Base-by-base conservation (phyloP, 257 asterid species). In the Primulina eburnea region DNA sequence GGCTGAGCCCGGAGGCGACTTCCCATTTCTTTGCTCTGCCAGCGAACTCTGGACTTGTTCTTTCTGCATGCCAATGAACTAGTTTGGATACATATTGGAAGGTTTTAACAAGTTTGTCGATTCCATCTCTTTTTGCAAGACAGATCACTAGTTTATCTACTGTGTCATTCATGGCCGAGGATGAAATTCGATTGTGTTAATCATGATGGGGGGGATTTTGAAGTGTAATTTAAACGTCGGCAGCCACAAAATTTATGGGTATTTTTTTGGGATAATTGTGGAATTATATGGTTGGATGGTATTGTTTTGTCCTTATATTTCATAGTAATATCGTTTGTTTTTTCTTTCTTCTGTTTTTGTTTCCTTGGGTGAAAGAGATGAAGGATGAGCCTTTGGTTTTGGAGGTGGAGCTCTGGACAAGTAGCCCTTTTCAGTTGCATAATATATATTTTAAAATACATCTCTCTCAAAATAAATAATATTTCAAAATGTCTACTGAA, bases 101-200 rank as follows among this genome's bases (percentile, higher is more conserved):
- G 2, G 97, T 90, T 66, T 90, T 90, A 62, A 90, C 97, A 2
- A 93, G 96, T 74, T 93, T 93, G 85, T 93, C 97, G 28, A 90
- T 93, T 14, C 99, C 99, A 69, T 88, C 97, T 66, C 99, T 81
- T 75, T 93, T 93, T 0, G 97, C 97, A 4, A 93, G 82, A 72
- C 89, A 90, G 73, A 88, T 77, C 32, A 93, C 97, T 1, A 93
- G 75, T 67, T 90, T 93, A 84, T 93, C 99, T 4, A 87, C 92
- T 69, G 72, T 79, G 82, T 92, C 97, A 55, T 81, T 81, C 98
- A 90, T 91, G 17, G 53, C 6, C n/a, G 4, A 43, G 53, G 6
- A 43, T 11, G 17, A 12, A 43, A 17, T 29, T 21, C 62, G 33
- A 16, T 4, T 9, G 17, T 69, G 68, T 34, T 55, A 29, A 26